These are phyloP conservation scores for Fusarium sp. DNA, from an alignment of 2,329 filamentous ascomycete genomes.

Conservation along the genomic window DNA sequence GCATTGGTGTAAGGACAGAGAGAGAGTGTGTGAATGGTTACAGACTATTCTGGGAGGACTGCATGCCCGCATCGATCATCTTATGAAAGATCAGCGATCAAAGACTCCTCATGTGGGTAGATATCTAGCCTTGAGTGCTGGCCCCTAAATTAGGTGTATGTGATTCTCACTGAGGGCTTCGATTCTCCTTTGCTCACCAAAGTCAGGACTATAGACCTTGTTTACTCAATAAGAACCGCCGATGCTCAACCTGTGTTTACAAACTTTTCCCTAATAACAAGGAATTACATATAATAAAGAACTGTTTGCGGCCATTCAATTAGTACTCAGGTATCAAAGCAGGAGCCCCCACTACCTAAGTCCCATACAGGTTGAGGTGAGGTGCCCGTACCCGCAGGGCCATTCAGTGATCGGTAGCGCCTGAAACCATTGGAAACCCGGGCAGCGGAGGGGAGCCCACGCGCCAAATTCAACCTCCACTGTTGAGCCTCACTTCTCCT, in stretches of 20 bases:
- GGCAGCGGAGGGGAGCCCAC: slow-evolving; percentile 8
- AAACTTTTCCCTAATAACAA: background rate
- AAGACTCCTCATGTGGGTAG: background rate
- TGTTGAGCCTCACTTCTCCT: slow-evolving; percentile 29
- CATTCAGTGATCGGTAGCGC: slow-evolving; percentile 33
- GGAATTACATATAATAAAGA: background rate
- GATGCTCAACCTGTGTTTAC: too few species aligned
- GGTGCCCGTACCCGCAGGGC: background rate
- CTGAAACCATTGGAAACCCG: slow-evolving; percentile 19
- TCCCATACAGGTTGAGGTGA: background rate
- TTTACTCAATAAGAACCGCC: too few species aligned
- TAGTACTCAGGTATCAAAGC: background rate
- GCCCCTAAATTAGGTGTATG: background rate
- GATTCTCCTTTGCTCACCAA: too few species aligned
- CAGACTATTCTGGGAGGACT: background rate
- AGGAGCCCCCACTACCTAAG: slow-evolving; percentile 1
- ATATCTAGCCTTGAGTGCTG: background rate
- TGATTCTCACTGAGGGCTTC: background rate
- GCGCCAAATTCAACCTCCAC: slow-evolving; percentile 35
- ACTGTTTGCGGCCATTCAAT: background rate
- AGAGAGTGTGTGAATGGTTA: background rate
- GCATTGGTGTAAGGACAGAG: background rate
- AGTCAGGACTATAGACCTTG: too few species aligned
- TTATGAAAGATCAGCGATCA: background rate
- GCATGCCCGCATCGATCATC: background rate